Evolutionary conservation across 148 eudicot species (phyloP).

Genomic region (Euryodendron excelsum): DNA sequence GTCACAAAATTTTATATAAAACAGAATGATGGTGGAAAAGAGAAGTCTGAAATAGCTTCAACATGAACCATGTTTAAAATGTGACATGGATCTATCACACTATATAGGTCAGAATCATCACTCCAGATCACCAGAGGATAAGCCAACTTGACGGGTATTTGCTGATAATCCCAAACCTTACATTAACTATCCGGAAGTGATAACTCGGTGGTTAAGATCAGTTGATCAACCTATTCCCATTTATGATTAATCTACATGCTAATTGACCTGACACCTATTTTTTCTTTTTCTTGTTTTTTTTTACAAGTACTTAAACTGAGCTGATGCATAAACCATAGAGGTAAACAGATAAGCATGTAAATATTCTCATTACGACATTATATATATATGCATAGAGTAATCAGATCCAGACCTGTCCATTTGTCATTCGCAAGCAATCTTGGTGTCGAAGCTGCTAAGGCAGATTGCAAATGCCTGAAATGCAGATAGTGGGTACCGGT

Average conservation of each 20-base stretch:
- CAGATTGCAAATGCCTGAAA: slow-evolving; percentile 32
- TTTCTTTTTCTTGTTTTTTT: no score
- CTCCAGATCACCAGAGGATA: not conserved
- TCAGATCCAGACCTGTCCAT: slow-evolving; percentile 13
- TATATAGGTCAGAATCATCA: not conserved
- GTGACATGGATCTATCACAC: not conserved
- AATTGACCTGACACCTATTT: not conserved
- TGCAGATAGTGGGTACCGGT: slow-evolving; percentile 20
- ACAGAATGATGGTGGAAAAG: not conserved
- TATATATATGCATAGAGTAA: not conserved
- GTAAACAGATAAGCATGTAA: not conserved
- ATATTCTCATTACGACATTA: not conserved
- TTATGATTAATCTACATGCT: not conserved
- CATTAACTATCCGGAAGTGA: not conserved
- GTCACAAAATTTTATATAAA: not conserved
- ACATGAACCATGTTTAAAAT: not conserved
- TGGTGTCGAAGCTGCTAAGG: slow-evolving; percentile 30
- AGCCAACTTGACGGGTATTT: not conserved
- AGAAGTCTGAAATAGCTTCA: not conserved
- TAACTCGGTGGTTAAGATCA: not conserved
- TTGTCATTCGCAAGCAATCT: slow-evolving; percentile 24
- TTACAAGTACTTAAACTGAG: no score
- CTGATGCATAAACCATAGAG: no score
- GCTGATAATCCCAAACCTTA: not conserved
- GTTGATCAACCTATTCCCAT: not conserved